A percentile compares a stretch with the other conserved stretches of the same genome.
Evolutionary conservation across 441 rosid species (phyloP).

Genomic region (Bruguiera hainesii): DNA sequence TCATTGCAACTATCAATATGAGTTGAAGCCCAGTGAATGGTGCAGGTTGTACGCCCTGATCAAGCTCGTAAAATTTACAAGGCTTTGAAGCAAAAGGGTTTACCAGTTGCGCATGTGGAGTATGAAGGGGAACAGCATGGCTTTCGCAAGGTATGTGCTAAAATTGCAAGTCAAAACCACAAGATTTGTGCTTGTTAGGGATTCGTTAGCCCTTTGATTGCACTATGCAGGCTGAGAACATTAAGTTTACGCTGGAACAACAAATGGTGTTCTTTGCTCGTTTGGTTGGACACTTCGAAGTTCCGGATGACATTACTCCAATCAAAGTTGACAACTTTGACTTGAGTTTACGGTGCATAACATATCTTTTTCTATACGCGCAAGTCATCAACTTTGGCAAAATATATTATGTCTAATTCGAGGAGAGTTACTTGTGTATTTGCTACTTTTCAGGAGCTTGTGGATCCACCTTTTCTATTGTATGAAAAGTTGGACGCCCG

Average conservation of each 20-base stretch:
- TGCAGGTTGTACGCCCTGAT: constrained; percentile 78
- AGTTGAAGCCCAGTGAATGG: background rate
- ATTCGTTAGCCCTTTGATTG: background rate
- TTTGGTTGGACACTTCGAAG: constrained; percentile 52
- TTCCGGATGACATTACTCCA: constrained; percentile 69
- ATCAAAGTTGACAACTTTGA: constrained; percentile 73
- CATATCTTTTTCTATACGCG: too few species aligned
- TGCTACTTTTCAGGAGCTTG: constrained; percentile 5
- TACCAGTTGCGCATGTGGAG: constrained; percentile 90
- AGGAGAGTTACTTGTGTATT: background rate
- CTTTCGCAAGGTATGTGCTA: constrained; percentile 65
- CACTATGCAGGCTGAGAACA: constrained; percentile 69
- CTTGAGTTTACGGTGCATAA: constrained; percentile 14
- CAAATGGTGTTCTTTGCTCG: constrained; percentile 84
- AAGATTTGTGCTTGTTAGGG: background rate
- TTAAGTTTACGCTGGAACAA: constrained; percentile 84
- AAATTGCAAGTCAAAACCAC: constrained; percentile 10
- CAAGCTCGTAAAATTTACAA: constrained; percentile 77
- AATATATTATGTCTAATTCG: background rate
- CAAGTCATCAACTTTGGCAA: too few species aligned
- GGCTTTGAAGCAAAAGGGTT: constrained; percentile 76
- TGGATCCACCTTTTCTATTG: background rate
- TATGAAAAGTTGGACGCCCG: background rate
- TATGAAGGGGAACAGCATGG: constrained; percentile 94
- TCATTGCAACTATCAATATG: background rate